Percentiles rank a stretch among this genome's conserved stretches.
Evolutionary conservation across 306 rosid genomes (phyloP).

Genomic region (Cajanus cajan): DNA sequence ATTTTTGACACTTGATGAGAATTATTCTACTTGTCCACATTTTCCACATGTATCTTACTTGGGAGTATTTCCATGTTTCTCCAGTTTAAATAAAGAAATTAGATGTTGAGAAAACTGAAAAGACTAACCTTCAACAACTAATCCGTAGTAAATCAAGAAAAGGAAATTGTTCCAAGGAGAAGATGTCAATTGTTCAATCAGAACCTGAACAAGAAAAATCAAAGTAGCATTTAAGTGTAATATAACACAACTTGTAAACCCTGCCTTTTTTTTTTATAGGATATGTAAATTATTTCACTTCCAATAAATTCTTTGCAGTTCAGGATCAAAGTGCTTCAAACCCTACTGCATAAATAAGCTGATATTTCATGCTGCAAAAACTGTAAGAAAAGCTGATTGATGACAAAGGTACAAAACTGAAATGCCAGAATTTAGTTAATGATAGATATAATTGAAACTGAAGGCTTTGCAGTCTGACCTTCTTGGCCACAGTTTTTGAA

Average conservation of each 20-base stretch:
- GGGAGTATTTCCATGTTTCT: slow-evolving; percentile 15
- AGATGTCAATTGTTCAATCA: slow-evolving; percentile 80
- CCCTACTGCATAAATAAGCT: not conserved
- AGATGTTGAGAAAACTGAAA: slow-evolving; percentile 22
- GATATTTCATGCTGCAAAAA: not conserved
- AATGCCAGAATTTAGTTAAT: slow-evolving; percentile 1
- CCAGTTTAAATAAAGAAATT: slow-evolving; percentile 14
- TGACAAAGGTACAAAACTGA: not conserved
- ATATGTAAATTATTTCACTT: not conserved
- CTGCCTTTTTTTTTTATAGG: not conserved
- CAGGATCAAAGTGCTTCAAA: not conserved
- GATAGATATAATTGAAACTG: slow-evolving; percentile 7
- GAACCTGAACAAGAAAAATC: slow-evolving; percentile 55
- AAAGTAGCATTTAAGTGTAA: not conserved
- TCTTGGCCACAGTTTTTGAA: slow-evolving; percentile 79
- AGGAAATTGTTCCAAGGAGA: slow-evolving; percentile 89
- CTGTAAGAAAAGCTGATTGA: slow-evolving; percentile 15
- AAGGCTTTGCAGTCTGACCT: slow-evolving; percentile 50
- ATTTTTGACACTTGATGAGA: slow-evolving; percentile 17
- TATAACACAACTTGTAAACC: not conserved
- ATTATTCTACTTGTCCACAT: slow-evolving; percentile 14
- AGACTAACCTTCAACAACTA: slow-evolving; percentile 74
- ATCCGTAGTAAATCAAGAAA: slow-evolving; percentile 85
- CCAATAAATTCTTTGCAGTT: not conserved
- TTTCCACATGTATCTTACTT: slow-evolving; percentile 16